These are phyloP conservation scores for Barnettozyma botsteinii DNA, from an alignment of 805 yeast species.

Conservation along the genomic window DNA sequence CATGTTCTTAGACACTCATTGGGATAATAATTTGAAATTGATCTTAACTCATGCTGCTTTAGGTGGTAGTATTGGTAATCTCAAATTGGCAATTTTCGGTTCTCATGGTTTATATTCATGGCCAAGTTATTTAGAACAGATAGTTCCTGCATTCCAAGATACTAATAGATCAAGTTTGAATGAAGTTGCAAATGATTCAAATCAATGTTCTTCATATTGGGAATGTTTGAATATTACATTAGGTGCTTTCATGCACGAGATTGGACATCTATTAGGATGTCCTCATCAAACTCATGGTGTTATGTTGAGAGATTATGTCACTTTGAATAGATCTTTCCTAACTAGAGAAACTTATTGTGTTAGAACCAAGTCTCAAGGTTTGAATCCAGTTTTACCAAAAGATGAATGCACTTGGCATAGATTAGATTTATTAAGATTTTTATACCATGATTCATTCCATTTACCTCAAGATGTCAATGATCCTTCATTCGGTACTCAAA, in stretches of 20 bases:
- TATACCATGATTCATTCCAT: conserved; percentile 75
- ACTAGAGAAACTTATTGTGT: conserved; percentile 58
- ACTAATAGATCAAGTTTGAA: conserved; percentile 51
- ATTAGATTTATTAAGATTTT: conserved; percentile 68
- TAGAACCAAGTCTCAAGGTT: conserved; percentile 45
- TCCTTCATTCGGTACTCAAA: conserved; percentile 28
- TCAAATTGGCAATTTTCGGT: conserved; percentile 86
- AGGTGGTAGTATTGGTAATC: conserved; percentile 75
- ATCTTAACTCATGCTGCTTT: conserved; percentile 88
- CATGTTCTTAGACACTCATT: conserved; percentile 76
- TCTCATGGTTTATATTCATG: conserved; percentile 88
- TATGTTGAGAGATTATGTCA: conserved; percentile 81
- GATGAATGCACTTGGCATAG: conserved; percentile 88
- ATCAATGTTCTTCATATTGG: conserved; percentile 84
- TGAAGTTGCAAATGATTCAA: conserved; percentile 88
- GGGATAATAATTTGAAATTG: conserved; percentile 55
- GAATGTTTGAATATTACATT: conserved; percentile 79
- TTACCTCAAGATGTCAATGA: conserved; percentile 59
- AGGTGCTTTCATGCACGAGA: conserved; percentile 95
- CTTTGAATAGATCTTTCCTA: conserved; percentile 75
- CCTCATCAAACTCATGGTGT: conserved; percentile 91
- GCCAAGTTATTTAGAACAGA: conserved; percentile 77
- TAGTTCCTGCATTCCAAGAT: conserved; percentile 67
- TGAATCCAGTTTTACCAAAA: conserved; percentile 43
- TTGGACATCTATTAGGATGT: conserved; percentile 86